Percentiles rank a stretch among this genome's conserved stretches.
Evolutionary conservation across 805 yeast species (phyloP).

Genomic region (Zygoascus flipseniorum): DNA sequence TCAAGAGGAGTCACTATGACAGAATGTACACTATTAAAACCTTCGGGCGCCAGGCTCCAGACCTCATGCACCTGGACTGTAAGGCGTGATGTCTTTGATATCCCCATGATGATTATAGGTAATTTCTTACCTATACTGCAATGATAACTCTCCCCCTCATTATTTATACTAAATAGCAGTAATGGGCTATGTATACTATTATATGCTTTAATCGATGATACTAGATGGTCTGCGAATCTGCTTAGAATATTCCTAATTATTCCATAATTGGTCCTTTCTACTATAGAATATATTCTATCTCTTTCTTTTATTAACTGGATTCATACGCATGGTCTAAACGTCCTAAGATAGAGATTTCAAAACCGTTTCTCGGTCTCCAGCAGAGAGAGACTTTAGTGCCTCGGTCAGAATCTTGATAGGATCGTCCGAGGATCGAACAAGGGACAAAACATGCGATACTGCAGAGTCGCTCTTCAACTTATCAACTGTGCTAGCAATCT

Average conservation of each 20-base stretch:
- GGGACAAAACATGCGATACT: conserved; percentile 16
- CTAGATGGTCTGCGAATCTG: too few species aligned
- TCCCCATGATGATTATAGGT: conserved; percentile 78
- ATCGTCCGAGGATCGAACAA: conserved; percentile 11
- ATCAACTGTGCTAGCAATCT: conserved; percentile 36
- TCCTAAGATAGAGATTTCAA: conserved; percentile 14
- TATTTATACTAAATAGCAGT: neutral
- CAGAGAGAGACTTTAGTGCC: conserved; percentile 26
- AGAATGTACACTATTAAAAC: conserved; percentile 33
- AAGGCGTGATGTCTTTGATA: conserved; percentile 72
- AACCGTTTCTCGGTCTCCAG: conserved; percentile 27
- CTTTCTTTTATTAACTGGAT: neutral
- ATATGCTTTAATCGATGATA: too few species aligned
- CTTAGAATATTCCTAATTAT: neutral
- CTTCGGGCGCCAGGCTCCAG: conserved; percentile 36
- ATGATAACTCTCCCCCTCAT: neutral
- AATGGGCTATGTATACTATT: too few species aligned
- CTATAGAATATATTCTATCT: too few species aligned
- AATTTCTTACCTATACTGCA: conserved; percentile 30
- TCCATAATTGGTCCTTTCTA: neutral
- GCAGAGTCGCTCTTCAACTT: conserved; percentile 19
- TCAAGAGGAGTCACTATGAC: conserved; percentile 33
- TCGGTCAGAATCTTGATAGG: conserved; percentile 20
- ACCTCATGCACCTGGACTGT: conserved; percentile 84
- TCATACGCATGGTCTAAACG: neutral